Percentiles rank a stretch among this genome's conserved stretches.
These are phyloP conservation scores for Botryococcus braunii DNA, from an alignment of 163 green algal species.

Conservation along the genomic window DNA sequence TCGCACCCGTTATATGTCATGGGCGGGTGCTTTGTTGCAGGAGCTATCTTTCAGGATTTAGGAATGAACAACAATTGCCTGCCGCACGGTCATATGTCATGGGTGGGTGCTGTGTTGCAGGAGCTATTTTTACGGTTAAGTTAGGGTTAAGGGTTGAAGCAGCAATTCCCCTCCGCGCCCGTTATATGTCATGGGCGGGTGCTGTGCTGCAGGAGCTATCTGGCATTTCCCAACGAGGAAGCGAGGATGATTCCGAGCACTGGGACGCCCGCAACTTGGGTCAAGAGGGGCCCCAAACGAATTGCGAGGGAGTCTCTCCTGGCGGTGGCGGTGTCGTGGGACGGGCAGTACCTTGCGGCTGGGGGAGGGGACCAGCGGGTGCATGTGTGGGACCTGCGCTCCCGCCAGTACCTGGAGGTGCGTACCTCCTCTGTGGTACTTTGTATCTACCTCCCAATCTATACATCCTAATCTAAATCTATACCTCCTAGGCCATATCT, in stretches of 20 bases:
- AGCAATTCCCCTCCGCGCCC: not conserved
- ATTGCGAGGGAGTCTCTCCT: slow-evolving; percentile 33
- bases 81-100: no score
- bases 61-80: no score
- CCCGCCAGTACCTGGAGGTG: slow-evolving; percentile 38
- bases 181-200: not conserved
- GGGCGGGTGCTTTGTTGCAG: not conserved
- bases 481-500: no score
- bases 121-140: not conserved
- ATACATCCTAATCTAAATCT: no score
- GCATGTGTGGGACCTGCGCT: slow-evolving; percentile 67
- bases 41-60: not conserved
- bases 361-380: slow-evolving; percentile 72
- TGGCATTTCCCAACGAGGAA: not conserved
- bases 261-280: slow-evolving; percentile 12
- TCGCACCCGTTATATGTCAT: not conserved
- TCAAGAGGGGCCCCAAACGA: slow-evolving; percentile 16
- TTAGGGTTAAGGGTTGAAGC: not conserved
- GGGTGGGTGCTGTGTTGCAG: not conserved
- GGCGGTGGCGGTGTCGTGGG: slow-evolving; percentile 45
- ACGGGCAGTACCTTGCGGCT: slow-evolving; percentile 73
- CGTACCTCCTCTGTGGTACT: not conserved
- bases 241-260: not conserved
- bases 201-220: not conserved
- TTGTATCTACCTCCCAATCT: no score